Conservation (phyloP, 768 basidiomycete genomes). For the Termitomyces sp. region DNA sequence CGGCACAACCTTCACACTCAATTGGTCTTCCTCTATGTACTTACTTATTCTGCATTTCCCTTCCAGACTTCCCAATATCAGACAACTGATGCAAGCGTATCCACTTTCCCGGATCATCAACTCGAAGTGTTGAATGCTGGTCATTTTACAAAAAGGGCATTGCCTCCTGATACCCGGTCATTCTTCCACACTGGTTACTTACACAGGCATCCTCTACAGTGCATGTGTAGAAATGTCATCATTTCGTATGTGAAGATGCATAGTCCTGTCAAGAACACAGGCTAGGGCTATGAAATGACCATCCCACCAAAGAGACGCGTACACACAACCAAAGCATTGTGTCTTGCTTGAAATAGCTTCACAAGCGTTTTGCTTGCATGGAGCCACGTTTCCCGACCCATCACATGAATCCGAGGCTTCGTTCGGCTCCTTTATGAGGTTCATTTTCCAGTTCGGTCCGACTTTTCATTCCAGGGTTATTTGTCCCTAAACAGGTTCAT, state of each 20-base stretch:
- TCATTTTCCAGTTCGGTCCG: slow-evolving; percentile 18
- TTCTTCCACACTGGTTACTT: not conserved
- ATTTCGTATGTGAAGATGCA: not conserved
- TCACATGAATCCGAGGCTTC: slow-evolving; percentile 7
- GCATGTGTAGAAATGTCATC: not conserved
- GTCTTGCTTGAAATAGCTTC: not conserved
- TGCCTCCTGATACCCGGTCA: not conserved
- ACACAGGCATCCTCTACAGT: no score
- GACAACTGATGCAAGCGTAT: no score
- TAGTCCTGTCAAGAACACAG: not conserved
- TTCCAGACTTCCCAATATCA: not conserved
- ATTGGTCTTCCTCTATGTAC: not conserved
- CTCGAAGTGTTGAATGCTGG: no score
- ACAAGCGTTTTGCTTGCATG: not conserved
- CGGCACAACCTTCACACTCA: not conserved
- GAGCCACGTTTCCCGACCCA: not conserved
- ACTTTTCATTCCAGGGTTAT: not conserved
- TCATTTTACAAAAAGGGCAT: no score
- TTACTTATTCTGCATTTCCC: not conserved
- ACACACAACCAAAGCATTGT: not conserved
- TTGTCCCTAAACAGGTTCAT: no score
- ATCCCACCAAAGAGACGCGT: not conserved
- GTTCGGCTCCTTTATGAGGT: not conserved
- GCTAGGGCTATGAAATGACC: not conserved
- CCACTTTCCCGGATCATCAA: not conserved